These are phyloP conservation scores for Sanghuangporus weigelae DNA, from an alignment of 1,284 basidiomycete genomes.

Conservation along the genomic window DNA sequence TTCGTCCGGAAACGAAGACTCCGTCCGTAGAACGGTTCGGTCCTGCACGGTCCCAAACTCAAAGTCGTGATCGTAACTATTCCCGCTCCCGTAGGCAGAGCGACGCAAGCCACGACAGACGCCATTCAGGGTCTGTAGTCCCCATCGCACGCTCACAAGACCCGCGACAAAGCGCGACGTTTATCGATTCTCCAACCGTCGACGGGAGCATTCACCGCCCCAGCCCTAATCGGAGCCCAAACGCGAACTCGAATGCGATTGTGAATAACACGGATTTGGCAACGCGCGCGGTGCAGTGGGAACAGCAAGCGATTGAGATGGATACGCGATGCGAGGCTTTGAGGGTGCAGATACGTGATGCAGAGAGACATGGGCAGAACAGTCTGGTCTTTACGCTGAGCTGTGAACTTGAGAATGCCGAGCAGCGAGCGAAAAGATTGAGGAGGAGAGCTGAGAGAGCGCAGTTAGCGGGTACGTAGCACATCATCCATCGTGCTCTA, in stretches of 20 bases:
- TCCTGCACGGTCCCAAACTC: neutral
- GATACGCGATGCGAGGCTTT: constrained; percentile 1
- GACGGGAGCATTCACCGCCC: constrained; percentile 3
- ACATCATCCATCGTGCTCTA: neutral
- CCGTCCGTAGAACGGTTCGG: neutral
- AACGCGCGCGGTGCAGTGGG: neutral
- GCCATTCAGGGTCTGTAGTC: neutral
- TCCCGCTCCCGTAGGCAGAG: neutral
- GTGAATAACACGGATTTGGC: neutral
- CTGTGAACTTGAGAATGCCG: constrained; percentile 3
- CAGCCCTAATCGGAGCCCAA: neutral
- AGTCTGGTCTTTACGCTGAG: constrained; percentile 7
- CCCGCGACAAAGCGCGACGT: neutral
- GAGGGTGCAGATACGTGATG: neutral
- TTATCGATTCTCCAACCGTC: neutral
- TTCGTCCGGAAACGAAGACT: neutral
- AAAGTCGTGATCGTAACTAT: neutral
- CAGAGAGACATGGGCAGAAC: neutral
- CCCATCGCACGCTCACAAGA: neutral
- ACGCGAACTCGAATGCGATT: neutral
- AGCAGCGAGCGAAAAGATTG: neutral
- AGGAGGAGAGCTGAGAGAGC: constrained; percentile 13
- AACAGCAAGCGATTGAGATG: constrained; percentile 7
- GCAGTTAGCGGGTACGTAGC: constrained; percentile 6
- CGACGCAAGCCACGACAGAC: neutral